phyloP scores from a whole-genome alignment of 163 green algal species.

The Scenedesmus sp. region DNA sequence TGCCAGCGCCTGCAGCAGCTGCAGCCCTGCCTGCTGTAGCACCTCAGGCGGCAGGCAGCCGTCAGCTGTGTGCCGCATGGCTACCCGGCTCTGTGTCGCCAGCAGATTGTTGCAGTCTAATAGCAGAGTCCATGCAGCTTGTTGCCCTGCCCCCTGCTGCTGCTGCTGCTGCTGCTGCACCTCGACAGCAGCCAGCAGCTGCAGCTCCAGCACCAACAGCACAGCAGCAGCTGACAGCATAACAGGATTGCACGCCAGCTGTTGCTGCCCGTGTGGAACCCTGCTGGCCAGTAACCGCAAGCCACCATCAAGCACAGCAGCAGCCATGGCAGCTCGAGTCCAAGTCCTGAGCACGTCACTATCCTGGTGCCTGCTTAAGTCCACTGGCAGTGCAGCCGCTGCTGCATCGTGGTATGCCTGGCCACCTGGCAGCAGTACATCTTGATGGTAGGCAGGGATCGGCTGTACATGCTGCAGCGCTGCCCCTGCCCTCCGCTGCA shows the following conservation, averaged over 20 bases:
- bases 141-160: neutral
- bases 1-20: no score
- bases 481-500: neutral
- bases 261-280: neutral
- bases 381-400: neutral
- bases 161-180: neutral
- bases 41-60: no score
- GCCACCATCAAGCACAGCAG: neutral
- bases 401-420: neutral
- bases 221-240: neutral
- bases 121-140: no score
- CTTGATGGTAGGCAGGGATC: neutral
- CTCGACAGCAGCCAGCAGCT: neutral
- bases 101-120: no score
- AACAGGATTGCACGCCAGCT: neutral
- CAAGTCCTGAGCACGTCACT: neutral
- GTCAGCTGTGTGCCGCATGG: no score
- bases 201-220: neutral
- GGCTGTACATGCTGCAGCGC: neutral
- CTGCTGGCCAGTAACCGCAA: neutral
- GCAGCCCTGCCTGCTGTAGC: no score
- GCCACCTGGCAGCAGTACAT: neutral
- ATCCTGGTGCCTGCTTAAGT: no score
- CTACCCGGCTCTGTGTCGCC: no score
- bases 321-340: no score